Percentiles rank a stretch among this genome's conserved stretches.
Conservation (phyloP, 495 filamentous ascomycete genomes). For the Xylaria intraflava region DNA sequence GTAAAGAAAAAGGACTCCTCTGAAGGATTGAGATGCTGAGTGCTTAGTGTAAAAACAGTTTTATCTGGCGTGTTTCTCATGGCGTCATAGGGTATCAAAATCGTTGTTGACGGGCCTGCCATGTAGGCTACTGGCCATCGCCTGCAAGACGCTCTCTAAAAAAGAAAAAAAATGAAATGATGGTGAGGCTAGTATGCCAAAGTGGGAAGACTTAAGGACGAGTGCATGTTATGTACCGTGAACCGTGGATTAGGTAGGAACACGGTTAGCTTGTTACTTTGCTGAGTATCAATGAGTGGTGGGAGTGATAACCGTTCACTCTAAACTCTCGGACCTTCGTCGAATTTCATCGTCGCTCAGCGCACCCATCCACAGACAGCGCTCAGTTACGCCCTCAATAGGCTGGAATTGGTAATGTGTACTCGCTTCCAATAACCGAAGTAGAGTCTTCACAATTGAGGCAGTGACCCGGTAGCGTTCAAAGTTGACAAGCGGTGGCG, state of each 20-base stretch:
- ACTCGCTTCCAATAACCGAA: slow-evolving; percentile 87
- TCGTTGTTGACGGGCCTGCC: slow-evolving; percentile 2
- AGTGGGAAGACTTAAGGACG: slow-evolving; percentile 11
- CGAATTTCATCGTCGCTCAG: slow-evolving; percentile 78
- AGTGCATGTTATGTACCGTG: slow-evolving; percentile 22
- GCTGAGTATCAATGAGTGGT: not conserved
- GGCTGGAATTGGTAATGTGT: slow-evolving; percentile 79
- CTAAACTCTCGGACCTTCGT: slow-evolving; percentile 34
- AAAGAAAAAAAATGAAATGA: too few species aligned
- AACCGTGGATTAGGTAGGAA: not conserved
- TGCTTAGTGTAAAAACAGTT: not conserved
- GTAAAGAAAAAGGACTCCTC: not conserved
- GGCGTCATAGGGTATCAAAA: slow-evolving; percentile 13
- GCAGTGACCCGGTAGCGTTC: slow-evolving; percentile 88
- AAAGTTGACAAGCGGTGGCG: slow-evolving; percentile 84
- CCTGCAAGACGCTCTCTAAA: slow-evolving; percentile 17
- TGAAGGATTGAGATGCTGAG: slow-evolving; percentile 4
- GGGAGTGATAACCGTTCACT: slow-evolving; percentile 21
- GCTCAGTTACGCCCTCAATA: slow-evolving; percentile 78
- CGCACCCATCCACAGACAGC: slow-evolving; percentile 92
- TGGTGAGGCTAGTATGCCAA: slow-evolving; percentile 16
- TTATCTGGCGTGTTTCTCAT: slow-evolving; percentile 7
- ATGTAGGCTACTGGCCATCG: not conserved
- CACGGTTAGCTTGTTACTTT: not conserved
- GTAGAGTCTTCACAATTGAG: slow-evolving; percentile 84